Evolutionary conservation across 306 rosid genomes (phyloP), one percentile per base, ranked within the genome.

Genomic region (Cucurbita moschata): DNA sequence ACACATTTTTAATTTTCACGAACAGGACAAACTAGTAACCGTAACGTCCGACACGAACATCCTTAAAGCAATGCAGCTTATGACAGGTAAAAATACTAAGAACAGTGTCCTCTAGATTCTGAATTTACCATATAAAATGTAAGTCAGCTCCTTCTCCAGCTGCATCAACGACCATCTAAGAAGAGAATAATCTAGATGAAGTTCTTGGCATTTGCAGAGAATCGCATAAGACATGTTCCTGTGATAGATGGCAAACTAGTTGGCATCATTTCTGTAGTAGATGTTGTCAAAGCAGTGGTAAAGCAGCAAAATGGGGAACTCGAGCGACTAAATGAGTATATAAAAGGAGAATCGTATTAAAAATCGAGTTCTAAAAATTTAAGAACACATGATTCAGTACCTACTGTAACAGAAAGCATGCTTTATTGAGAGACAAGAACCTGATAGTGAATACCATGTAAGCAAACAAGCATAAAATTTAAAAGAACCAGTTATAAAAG

Each of bases 201-300:
- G 13, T 40, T 51, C 23, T 46, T 77, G 67, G 70, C 71, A 53
- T 11, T 46, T 63, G 76, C 83, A 89, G 99, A 89, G 50, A 87
- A 86, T 68, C 86, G 60, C 0, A 87, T 91, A 39, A 65, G 96
- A 75, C 95, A 94, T 77, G 87, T 91, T 79, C 96, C 97, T 11
- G 99, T 90, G 15, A 85, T 91, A 73, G 96, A 94, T 80, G 95
- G 97, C 77, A 90, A 65, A 76, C 80, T 91, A 12, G 91, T 91
- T 54, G 99, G 99, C 10, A 84, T 91, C 96, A 87, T 94, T 77
- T 94, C 99, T 1, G 89, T 89, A 35, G 92, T 85, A 53, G 97
- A 91, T 82, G 92, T 94, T 66, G 97, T 86, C 50, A 72, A 85
- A 81, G 96, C 91, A 58, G 95, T 91, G 54, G 86, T 87, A 68